Evolutionary conservation across 306 rosid species (phyloP).

Genomic region (Astragalus membranaceus): DNA sequence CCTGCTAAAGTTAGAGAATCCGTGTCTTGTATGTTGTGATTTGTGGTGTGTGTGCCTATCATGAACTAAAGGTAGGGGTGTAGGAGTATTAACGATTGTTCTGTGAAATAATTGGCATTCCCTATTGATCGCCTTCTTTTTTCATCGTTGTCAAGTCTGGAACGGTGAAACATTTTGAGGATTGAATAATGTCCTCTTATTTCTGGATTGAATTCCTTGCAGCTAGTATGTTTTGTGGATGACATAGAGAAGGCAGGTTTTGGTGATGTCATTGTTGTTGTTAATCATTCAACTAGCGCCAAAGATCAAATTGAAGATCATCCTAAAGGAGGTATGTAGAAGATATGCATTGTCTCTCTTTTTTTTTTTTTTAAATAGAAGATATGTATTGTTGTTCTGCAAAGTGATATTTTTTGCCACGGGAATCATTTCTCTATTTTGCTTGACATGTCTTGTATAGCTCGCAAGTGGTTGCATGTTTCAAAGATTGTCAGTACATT

Average conservation of each 20-base stretch:
- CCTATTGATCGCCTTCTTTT: neutral
- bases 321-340: constrained; percentile 39
- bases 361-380: constrained; percentile 6
- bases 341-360: too few relatives aligned
- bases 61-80: neutral
- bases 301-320: constrained; percentile 22
- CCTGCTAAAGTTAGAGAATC: too few relatives aligned
- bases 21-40: neutral
- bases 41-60: neutral
- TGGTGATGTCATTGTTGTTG: constrained; percentile 41
- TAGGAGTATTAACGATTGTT: neutral
- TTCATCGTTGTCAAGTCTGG: neutral
- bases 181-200: constrained; percentile 16
- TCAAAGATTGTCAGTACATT: constrained; percentile 42
- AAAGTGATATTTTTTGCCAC: neutral
- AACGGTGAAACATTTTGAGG: neutral
- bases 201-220: constrained; percentile 18
- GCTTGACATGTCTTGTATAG: constrained; percentile 35
- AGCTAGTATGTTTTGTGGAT: constrained; percentile 53
- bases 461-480: constrained; percentile 34
- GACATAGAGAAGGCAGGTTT: constrained; percentile 32
- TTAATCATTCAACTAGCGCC: constrained; percentile 22
- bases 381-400: constrained; percentile 1
- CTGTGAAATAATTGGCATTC: neutral
- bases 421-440: neutral